Percentiles rank a stretch among this genome's conserved stretches.
Conservation (phyloP, 2,329 filamentous ascomycete species). For the Phaeophleospora eucalypticola region DNA sequence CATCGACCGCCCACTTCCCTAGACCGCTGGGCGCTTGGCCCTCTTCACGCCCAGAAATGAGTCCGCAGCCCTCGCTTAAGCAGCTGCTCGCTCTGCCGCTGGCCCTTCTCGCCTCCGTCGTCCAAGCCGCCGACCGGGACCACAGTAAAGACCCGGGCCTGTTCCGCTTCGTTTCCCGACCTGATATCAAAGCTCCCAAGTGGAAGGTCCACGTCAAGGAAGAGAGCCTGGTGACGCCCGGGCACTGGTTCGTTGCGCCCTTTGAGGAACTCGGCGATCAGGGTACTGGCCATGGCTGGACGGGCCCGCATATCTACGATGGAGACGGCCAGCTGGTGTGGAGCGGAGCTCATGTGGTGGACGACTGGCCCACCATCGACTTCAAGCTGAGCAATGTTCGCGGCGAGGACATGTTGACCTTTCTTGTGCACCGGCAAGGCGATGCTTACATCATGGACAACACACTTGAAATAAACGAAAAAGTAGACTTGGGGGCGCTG, state of each 20-base stretch:
- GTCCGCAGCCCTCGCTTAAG: not conserved
- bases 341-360: constrained; percentile 14
- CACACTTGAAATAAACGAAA: constrained; percentile 10
- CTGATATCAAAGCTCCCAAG: constrained; percentile 18
- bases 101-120: not conserved
- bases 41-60: not conserved
- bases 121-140: not conserved
- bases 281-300: constrained; percentile 14
- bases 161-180: constrained; percentile 12
- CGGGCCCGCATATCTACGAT: constrained; percentile 19
- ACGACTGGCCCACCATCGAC: constrained; percentile 14
- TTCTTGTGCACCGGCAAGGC: constrained; percentile 7
- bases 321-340: constrained; percentile 18
- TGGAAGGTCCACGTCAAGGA: constrained; percentile 16
- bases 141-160: constrained; percentile 9
- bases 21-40: not conserved
- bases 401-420: constrained; percentile 12
- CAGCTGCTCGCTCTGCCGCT: not conserved
- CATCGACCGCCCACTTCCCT: not conserved
- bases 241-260: constrained; percentile 22
- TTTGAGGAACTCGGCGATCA: constrained; percentile 14
- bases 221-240: constrained; percentile 7
- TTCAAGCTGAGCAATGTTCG: constrained; percentile 17
- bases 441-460: constrained; percentile 13
- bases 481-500: constrained; percentile 11